Conservation (phyloP, 441 rosid species). For the Aquilaria agallochum region DNA sequence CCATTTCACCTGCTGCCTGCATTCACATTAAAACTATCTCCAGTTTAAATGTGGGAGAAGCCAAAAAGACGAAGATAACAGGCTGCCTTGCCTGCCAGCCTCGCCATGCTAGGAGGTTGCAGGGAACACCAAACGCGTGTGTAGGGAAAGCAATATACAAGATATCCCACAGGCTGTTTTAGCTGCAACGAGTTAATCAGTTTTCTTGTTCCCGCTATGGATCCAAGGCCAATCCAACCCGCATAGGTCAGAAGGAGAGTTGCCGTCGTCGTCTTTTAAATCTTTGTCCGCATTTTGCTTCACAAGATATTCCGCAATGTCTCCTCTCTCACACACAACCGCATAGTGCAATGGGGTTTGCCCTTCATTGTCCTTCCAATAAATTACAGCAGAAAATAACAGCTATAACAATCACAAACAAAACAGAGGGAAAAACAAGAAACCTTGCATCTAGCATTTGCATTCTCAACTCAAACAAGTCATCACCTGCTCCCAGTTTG, state of each 20-base stretch:
- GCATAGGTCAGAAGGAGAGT: conserved; percentile 57
- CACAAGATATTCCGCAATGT: conserved; percentile 71
- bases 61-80: too few relatives aligned
- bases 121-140: too few relatives aligned
- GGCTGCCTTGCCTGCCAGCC: too few relatives aligned
- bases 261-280: conserved; percentile 71
- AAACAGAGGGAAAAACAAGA: not conserved
- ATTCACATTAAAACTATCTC: too few relatives aligned
- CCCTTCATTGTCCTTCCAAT: conserved; percentile 83
- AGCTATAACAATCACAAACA: conserved; percentile 1
- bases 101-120: too few relatives aligned
- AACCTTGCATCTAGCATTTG: not conserved
- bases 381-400: conserved; percentile 10
- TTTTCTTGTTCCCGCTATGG: conserved; percentile 22
- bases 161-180: not conserved
- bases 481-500: too few relatives aligned
- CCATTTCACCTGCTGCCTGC: conserved; percentile 1
- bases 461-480: not conserved
- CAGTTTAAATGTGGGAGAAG: too few relatives aligned
- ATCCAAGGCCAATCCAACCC: conserved; percentile 74
- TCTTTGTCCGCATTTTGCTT: conserved; percentile 62
- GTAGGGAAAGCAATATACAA: too few relatives aligned
- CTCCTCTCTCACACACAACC: conserved; percentile 82
- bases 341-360: conserved; percentile 95
- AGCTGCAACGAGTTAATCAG: conserved; percentile 24